Conservation (phyloP, 2,329 filamentous ascomycete genomes). For the Myrmaecium sp. region DNA sequence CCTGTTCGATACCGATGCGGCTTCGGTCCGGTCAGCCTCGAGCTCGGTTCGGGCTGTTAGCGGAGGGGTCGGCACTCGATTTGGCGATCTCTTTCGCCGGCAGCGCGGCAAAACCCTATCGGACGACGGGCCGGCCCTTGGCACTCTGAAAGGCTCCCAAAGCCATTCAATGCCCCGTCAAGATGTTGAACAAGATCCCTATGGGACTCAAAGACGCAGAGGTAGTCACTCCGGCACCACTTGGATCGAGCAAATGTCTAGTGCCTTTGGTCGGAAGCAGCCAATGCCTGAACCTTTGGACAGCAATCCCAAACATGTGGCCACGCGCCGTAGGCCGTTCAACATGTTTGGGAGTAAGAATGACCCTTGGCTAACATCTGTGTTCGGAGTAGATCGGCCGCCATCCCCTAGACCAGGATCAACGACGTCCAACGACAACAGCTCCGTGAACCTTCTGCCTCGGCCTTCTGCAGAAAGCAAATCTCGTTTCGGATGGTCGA, state of each 20-base stretch:
- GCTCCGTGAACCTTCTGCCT: slow-evolving; percentile 16
- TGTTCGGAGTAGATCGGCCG: slow-evolving; percentile 21
- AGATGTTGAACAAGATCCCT: slow-evolving; percentile 29
- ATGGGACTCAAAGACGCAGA: slow-evolving; percentile 35
- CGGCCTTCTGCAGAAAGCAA: slow-evolving; percentile 22
- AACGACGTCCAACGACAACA: slow-evolving; percentile 37
- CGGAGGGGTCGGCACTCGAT: slow-evolving; percentile 31
- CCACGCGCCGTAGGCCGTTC: slow-evolving; percentile 29
- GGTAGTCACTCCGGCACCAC: slow-evolving; percentile 36
- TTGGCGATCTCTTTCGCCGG: slow-evolving; percentile 45
- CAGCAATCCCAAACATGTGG: slow-evolving; percentile 18
- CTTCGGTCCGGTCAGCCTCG: slow-evolving; percentile 30
- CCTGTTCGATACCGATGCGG: slow-evolving; percentile 25
- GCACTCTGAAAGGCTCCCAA: slow-evolving; percentile 52
- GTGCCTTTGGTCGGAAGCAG: slow-evolving; percentile 23
- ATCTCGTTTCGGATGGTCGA: slow-evolving; percentile 20
- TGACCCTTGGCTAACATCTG: slow-evolving; percentile 30
- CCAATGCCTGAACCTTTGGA: slow-evolving; percentile 15
- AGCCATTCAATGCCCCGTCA: slow-evolving; percentile 62
- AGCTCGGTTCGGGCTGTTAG: slow-evolving; percentile 31
- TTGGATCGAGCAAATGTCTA: slow-evolving; percentile 33
- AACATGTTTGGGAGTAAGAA: slow-evolving; percentile 36
- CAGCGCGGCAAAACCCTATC: slow-evolving; percentile 43
- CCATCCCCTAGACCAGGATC: slow-evolving; percentile 47
- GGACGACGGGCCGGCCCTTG: slow-evolving; percentile 47